Conservation (phyloP, 495 filamentous ascomycete species). For the Immersiella caudata region DNA sequence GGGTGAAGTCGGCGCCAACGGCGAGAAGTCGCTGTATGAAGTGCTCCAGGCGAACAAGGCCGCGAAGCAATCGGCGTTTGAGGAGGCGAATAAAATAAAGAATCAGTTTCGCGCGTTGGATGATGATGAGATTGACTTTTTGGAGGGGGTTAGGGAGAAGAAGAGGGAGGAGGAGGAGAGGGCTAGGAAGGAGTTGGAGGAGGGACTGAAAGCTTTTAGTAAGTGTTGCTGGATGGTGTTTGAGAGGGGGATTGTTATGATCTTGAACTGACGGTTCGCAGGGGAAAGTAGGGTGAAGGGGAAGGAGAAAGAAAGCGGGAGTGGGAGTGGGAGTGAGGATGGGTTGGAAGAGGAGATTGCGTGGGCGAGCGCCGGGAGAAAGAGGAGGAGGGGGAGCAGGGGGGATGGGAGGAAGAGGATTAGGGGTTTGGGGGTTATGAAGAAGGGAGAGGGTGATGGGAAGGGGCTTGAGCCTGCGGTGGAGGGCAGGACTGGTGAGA, state of each 20-base stretch:
- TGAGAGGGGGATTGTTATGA: too few species aligned
- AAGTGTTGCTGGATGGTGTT: constrained; percentile 16
- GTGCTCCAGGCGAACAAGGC: constrained; percentile 93
- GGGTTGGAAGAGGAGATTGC: constrained; percentile 33
- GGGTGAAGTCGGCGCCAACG: constrained; percentile 55
- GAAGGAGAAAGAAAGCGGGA: constrained; percentile 20
- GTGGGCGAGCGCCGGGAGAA: constrained; percentile 30
- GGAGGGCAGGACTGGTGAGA: constrained; percentile 7
- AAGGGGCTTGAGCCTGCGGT: constrained; percentile 22
- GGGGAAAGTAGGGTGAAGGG: constrained; percentile 29
- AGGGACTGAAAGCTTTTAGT: constrained; percentile 74
- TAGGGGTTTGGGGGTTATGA: constrained; percentile 9
- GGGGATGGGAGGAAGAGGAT: constrained; percentile 20
- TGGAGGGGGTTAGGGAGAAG: constrained; percentile 74
- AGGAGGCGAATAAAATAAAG: constrained; percentile 81
- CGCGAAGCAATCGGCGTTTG: constrained; percentile 95
- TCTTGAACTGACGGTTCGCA: constrained; percentile 16
- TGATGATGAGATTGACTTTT: constrained; percentile 90
- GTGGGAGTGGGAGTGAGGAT: constrained; percentile 10
- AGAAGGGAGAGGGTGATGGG: constrained; percentile 15
- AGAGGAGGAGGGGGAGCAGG: constrained; percentile 27
- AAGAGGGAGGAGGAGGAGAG: constrained; percentile 71
- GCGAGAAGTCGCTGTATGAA: constrained; percentile 78
- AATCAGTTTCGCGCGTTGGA: constrained; percentile 96
- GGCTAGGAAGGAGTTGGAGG: constrained; percentile 72